Evolutionary conservation across 495 filamentous ascomycete species (phyloP).

Genomic region (Aspergillus affinis): DNA sequence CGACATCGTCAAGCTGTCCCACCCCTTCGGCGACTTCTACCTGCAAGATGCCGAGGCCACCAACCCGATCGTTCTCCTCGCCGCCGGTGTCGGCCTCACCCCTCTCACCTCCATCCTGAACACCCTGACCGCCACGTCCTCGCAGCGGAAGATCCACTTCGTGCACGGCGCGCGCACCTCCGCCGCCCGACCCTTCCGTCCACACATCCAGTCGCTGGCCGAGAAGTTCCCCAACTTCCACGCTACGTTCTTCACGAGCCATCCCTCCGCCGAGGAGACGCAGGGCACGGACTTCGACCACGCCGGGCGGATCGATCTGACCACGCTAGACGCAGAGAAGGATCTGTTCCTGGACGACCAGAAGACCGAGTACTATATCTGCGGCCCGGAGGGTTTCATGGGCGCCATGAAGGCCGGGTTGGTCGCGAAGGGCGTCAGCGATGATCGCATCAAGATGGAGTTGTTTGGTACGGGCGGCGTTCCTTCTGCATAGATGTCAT

Average conservation of each 20-base stretch:
- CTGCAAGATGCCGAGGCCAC: slow-evolving; percentile 38
- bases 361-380: slow-evolving; percentile 64
- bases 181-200: slow-evolving; percentile 39
- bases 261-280: slow-evolving; percentile 43
- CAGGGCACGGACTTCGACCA: slow-evolving; percentile 57
- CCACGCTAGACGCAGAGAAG: slow-evolving; percentile 46
- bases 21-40: slow-evolving; percentile 72
- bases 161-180: slow-evolving; percentile 59
- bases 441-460: slow-evolving; percentile 61
- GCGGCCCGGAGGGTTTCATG: slow-evolving; percentile 70
- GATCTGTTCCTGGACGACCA: slow-evolving; percentile 54
- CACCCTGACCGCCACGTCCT: slow-evolving; percentile 42
- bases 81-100: slow-evolving; percentile 69
- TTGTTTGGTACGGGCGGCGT: slow-evolving; percentile 63
- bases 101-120: slow-evolving; percentile 69
- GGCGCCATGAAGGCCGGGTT: slow-evolving; percentile 49
- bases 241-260: slow-evolving; percentile 38
- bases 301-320: slow-evolving; percentile 54
- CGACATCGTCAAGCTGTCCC: slow-evolving; percentile 60
- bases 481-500: slow-evolving; percentile 12
- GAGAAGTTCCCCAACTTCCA: slow-evolving; percentile 39
- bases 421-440: slow-evolving; percentile 48
- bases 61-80: slow-evolving; percentile 63
- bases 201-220: slow-evolving; percentile 49
- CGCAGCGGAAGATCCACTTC: slow-evolving; percentile 54